phyloP scores from a whole-genome alignment of 2,329 filamentous ascomycete species.

The Beauveria sp. region DNA sequence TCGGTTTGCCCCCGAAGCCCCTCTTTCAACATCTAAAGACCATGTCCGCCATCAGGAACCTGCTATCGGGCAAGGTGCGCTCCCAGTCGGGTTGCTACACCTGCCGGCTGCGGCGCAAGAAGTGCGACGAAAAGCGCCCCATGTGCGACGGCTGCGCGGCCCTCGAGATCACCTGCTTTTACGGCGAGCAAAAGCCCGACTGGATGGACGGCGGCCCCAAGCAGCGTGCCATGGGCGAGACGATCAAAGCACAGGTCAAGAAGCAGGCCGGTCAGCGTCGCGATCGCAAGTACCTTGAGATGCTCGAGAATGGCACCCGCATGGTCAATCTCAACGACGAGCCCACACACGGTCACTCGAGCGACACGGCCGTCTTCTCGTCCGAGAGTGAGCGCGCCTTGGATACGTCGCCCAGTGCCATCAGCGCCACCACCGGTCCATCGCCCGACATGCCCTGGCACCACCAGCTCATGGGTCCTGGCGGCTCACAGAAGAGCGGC shows the following conservation, averaged over 20 bases:
- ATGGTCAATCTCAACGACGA: slow-evolving; percentile 12
- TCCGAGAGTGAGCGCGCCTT: not conserved
- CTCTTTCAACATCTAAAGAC: not conserved
- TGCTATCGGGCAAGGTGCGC: slow-evolving; percentile 25
- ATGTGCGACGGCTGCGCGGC: slow-evolving; percentile 42
- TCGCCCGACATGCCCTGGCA: slow-evolving; percentile 28
- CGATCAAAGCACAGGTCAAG: slow-evolving; percentile 51
- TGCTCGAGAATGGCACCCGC: slow-evolving; percentile 28
- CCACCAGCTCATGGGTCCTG: slow-evolving; percentile 18
- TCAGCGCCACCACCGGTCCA: slow-evolving; percentile 12
- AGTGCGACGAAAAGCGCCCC: slow-evolving; percentile 49
- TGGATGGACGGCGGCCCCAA: slow-evolving; percentile 48
- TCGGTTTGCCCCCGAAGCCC: not conserved
- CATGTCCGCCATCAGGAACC: slow-evolving; percentile 18
- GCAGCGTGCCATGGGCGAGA: slow-evolving; percentile 44
- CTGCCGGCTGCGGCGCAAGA: slow-evolving; percentile 53
- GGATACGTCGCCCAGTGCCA: slow-evolving; percentile 2
- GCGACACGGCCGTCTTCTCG: slow-evolving; percentile 2
- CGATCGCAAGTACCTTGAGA: slow-evolving; percentile 41
- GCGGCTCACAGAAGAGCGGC: slow-evolving; percentile 14
- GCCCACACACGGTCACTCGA: slow-evolving; percentile 11
- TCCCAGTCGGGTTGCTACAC: slow-evolving; percentile 51
- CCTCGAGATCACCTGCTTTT: slow-evolving; percentile 51
- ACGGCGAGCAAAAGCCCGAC: slow-evolving; percentile 42
- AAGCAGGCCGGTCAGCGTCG: slow-evolving; percentile 42